Conservation (phyloP, 148 eudicot genomes). For the Camellia granthamiana region DNA sequence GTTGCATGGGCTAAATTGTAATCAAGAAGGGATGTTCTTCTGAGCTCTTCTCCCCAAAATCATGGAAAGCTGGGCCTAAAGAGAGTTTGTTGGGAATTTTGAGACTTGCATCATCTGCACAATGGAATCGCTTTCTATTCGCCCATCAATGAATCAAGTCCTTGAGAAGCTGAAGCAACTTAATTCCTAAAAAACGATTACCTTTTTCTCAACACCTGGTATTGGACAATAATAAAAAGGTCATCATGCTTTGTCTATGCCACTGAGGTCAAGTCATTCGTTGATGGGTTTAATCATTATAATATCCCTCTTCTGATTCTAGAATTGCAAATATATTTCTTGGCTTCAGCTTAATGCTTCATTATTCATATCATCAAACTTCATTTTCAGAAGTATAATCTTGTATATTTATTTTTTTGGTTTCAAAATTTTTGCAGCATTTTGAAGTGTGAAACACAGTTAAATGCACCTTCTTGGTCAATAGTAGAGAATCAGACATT, state of each 20-base stretch:
- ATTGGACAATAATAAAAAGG: not conserved
- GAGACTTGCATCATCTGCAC: constrained; percentile 54
- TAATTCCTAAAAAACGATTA: not conserved
- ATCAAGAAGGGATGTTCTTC: constrained; percentile 37
- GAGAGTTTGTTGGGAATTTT: constrained; percentile 48
- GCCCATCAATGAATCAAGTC: constrained; percentile 60
- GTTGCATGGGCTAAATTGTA: constrained; percentile 58
- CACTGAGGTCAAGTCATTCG: not conserved
- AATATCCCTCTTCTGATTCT: not conserved
- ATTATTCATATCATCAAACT: too few species aligned
- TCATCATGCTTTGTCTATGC: not conserved
- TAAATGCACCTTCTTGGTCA: too few species aligned
- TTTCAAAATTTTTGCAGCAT: too few species aligned
- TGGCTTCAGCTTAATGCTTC: too few species aligned
- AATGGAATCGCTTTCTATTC: constrained; percentile 45
- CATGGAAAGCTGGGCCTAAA: constrained; percentile 54
- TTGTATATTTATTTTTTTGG: too few species aligned
- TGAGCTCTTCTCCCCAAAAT: constrained; percentile 43
- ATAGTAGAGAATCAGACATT: too few species aligned
- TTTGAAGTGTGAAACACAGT: too few species aligned
- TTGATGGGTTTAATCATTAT: not conserved
- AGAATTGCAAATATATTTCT: not conserved
- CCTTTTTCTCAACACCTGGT: not conserved
- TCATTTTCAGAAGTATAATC: too few species aligned
- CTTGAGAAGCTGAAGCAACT: constrained; percentile 52